Conservation (phyloP, 768 basidiomycete genomes). For the Tremella fuciformis region DNA sequence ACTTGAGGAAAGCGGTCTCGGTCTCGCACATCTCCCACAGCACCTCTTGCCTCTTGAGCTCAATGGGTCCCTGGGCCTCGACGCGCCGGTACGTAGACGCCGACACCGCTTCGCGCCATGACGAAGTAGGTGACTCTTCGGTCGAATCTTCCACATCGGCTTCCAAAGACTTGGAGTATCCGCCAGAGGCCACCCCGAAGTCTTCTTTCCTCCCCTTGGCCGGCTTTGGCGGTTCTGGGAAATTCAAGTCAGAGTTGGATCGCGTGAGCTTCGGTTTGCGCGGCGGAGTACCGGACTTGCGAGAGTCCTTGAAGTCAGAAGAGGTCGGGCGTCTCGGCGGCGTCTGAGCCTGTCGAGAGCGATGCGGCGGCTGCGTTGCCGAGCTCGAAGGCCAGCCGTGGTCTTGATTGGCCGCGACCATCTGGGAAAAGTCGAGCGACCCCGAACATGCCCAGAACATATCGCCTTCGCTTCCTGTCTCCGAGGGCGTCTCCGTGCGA, state of each 20-base stretch:
- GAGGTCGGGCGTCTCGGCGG: not conserved
- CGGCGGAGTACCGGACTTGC: slow-evolving; percentile 26
- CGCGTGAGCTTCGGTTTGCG: slow-evolving; percentile 20
- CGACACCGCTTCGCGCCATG: slow-evolving; percentile 32
- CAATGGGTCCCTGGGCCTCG: slow-evolving; percentile 56
- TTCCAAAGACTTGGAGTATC: slow-evolving; percentile 27
- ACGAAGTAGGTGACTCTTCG: slow-evolving; percentile 19
- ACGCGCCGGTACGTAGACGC: slow-evolving; percentile 33
- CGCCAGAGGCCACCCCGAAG: slow-evolving; percentile 38
- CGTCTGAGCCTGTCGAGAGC: not conserved
- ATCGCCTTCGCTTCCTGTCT: slow-evolving; percentile 1
- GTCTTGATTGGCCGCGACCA: not conserved
- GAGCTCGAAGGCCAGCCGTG: not conserved
- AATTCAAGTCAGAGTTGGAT: slow-evolving; percentile 23
- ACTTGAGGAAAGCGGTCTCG: slow-evolving; percentile 67
- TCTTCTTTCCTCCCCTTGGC: slow-evolving; percentile 24
- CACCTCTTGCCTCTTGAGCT: slow-evolving; percentile 64
- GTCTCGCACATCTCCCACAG: slow-evolving; percentile 68
- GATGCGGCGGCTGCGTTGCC: not conserved
- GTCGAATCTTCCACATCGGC: slow-evolving; percentile 17
- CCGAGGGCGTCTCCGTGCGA: not conserved
- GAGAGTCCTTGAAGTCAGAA: slow-evolving; percentile 5
- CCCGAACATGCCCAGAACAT: slow-evolving; percentile 22
- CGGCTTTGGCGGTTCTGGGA: slow-evolving; percentile 29
- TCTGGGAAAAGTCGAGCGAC: not conserved